Percentiles rank a stretch among this genome's conserved stretches.
Evolutionary conservation across 148 eudicot genomes (phyloP).

Genomic region (Chenopodium berlandieri): DNA sequence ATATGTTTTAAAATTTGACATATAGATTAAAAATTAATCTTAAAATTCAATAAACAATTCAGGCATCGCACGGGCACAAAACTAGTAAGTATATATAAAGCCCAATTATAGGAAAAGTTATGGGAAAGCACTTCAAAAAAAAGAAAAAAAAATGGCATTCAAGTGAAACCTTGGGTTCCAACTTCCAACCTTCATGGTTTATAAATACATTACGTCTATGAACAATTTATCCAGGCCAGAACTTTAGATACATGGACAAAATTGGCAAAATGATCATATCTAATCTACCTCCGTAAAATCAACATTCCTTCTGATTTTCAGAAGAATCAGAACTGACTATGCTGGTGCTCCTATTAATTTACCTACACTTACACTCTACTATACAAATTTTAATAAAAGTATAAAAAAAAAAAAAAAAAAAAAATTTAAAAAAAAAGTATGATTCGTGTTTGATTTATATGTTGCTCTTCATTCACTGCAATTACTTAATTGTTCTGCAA

Average conservation of each 20-base stretch:
- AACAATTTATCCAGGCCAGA: slow-evolving; percentile 3
- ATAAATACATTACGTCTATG: not conserved
- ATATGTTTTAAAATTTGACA: too few species aligned
- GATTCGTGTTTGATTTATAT: not conserved
- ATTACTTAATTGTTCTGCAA: not conserved
- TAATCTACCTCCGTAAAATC: slow-evolving; percentile 5
- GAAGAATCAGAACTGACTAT: not conserved
- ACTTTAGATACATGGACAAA: slow-evolving; percentile 15
- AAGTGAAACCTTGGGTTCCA: slow-evolving; percentile 2
- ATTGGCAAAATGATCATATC: not conserved
- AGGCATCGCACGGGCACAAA: too few species aligned
- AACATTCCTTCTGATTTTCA: not conserved
- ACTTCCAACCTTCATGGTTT: too few species aligned
- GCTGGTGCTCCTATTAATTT: slow-evolving; percentile 10
- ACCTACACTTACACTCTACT: slow-evolving; percentile 11
- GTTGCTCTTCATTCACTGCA: not conserved
- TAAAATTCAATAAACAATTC: too few species aligned
- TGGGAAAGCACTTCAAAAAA: too few species aligned
- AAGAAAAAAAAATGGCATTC: too few species aligned
- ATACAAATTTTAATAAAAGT: slow-evolving; percentile 1
- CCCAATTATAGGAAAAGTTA: too few species aligned
- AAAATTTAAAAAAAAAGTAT: not conserved
- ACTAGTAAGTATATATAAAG: too few species aligned
- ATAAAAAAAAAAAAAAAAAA: not conserved
- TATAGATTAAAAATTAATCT: too few species aligned